phyloP scores from a whole-genome alignment of 1,284 basidiomycete species.

The Boletus smithii region DNA sequence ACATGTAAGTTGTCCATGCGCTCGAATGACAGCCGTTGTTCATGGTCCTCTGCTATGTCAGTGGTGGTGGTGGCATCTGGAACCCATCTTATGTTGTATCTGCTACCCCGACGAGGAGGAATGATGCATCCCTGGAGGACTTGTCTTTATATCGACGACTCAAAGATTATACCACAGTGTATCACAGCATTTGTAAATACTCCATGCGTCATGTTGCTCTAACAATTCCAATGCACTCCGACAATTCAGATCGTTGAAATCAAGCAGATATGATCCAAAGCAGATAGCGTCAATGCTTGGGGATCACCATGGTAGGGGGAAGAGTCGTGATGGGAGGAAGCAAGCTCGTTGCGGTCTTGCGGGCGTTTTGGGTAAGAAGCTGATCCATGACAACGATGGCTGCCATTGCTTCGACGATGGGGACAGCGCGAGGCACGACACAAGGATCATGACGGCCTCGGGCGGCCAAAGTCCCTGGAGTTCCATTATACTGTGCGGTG shows the following conservation, averaged over 20 bases:
- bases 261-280: not conserved
- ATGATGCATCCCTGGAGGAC: constrained; percentile 7
- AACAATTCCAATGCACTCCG: constrained; percentile 1
- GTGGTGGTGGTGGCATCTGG: constrained; percentile 80
- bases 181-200: not conserved
- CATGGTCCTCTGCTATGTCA: constrained; percentile 25
- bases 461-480: constrained; percentile 81
- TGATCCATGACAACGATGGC: constrained; percentile 94
- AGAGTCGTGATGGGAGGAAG: constrained; percentile 80
- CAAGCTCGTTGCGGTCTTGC: constrained; percentile 61
- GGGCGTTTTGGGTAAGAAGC: constrained; percentile 82
- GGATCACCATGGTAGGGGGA: constrained; percentile 82
- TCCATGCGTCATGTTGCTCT: constrained; percentile 13
- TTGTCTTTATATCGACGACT: not conserved
- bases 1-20: constrained; percentile 48
- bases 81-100: constrained; percentile 57
- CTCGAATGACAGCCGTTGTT: constrained; percentile 5
- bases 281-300: constrained; percentile 27
- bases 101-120: constrained; percentile 35
- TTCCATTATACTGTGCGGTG: constrained; percentile 93
- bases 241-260: not conserved
- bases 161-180: constrained; percentile 2
- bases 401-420: constrained; percentile 99
- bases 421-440: constrained; percentile 95
- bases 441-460: constrained; percentile 96